Evolutionary conservation across 768 basidiomycete genomes (phyloP).

Genomic region (Rhodotorula paludigena): DNA sequence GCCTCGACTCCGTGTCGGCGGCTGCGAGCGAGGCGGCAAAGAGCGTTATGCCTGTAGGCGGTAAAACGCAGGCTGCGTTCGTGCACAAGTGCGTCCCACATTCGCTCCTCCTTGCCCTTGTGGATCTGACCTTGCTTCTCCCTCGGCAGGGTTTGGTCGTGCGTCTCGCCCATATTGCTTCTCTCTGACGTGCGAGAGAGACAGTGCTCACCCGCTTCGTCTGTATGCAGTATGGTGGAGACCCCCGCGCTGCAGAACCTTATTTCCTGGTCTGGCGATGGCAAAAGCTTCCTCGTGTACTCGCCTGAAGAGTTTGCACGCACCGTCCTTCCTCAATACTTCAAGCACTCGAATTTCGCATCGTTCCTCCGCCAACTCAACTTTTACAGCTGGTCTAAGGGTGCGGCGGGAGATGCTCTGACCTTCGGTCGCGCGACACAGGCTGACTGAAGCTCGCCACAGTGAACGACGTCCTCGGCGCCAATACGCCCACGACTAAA

Average conservation of each 20-base stretch:
- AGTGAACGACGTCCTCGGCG: slow-evolving; percentile 3
- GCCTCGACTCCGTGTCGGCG: background rate
- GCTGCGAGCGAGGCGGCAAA: background rate
- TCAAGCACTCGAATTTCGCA: slow-evolving; percentile 50
- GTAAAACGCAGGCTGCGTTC: slow-evolving; percentile 25
- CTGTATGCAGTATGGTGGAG: background rate
- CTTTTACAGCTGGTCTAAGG: slow-evolving; percentile 9
- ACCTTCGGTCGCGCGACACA: too few species aligned
- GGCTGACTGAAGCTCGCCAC: background rate
- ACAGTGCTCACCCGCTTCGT: too few species aligned
- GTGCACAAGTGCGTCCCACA: slow-evolving; percentile 18
- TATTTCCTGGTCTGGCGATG: slow-evolving; percentile 32
- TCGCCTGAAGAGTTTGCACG: slow-evolving; percentile 30
- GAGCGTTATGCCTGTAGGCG: background rate
- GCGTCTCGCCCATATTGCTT: background rate
- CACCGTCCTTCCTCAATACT: slow-evolving; percentile 45
- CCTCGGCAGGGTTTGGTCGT: slow-evolving; percentile 18
- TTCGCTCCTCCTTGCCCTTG: background rate
- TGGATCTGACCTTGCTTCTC: too few species aligned
- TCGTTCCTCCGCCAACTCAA: slow-evolving; percentile 46
- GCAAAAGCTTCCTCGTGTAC: slow-evolving; percentile 23
- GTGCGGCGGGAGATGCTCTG: too few species aligned
- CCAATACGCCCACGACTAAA: background rate
- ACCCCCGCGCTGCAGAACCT: slow-evolving; percentile 6
- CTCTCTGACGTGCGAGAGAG: background rate